phyloP scores from a whole-genome alignment of 306 rosid genomes.

The Cicer cuneatum region DNA sequence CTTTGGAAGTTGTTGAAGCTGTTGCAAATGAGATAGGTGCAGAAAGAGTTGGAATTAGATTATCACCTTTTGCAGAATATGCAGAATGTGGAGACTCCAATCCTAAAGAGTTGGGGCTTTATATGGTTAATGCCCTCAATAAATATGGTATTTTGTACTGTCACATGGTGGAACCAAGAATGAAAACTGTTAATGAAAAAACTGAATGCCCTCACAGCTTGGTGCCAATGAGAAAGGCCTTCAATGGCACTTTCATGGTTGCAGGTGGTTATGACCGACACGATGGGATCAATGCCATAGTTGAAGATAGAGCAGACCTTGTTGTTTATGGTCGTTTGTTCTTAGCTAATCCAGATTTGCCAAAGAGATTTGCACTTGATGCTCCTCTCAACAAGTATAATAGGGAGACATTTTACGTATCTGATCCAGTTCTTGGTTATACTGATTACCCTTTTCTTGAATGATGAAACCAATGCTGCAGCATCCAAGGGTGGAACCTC shows the following conservation, averaged over 20 bases:
- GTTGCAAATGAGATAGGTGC: constrained; percentile 62
- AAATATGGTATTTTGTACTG: constrained; percentile 58
- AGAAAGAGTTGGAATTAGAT: constrained; percentile 66
- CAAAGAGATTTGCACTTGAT: constrained; percentile 63
- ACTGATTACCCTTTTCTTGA: constrained; percentile 72
- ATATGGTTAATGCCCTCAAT: constrained; percentile 57
- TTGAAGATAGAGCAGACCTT: constrained; percentile 56
- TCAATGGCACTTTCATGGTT: constrained; percentile 60
- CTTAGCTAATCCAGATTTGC: constrained; percentile 77
- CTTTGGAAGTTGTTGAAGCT: constrained; percentile 63
- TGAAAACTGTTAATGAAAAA: constrained; percentile 38
- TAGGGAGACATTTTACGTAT: constrained; percentile 52
- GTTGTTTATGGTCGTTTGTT: constrained; percentile 53
- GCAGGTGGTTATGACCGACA: constrained; percentile 62
- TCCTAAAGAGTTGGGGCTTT: constrained; percentile 57
- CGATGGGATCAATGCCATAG: constrained; percentile 60
- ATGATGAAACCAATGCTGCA: constrained; percentile 26
- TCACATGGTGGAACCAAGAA: constrained; percentile 77
- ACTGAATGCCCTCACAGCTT: constrained; percentile 46
- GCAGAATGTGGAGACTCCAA: constrained; percentile 60
- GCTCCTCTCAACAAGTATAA: constrained; percentile 69
- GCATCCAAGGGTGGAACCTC: neutral
- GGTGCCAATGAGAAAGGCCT: constrained; percentile 66
- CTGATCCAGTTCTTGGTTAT: constrained; percentile 66
- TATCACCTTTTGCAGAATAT: constrained; percentile 64